phyloP scores from a whole-genome alignment of 176 grass and related monocot genomes.

The barley (Hordeum vulgare) region DNA sequence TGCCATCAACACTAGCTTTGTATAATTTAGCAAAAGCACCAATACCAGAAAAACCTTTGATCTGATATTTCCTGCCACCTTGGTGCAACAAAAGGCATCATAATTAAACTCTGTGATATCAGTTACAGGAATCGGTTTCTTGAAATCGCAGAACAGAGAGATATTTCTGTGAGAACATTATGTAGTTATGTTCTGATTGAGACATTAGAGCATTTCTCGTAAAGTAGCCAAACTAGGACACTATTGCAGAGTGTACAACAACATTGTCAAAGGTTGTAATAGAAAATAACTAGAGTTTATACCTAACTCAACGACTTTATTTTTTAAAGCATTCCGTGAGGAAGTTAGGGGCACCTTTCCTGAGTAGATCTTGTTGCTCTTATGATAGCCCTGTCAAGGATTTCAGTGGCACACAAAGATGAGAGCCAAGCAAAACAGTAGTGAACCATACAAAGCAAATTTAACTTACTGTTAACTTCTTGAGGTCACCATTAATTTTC shows the following conservation, averaged over 20 bases:
- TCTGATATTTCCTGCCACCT: conserved; percentile 81
- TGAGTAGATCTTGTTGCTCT: conserved; percentile 66
- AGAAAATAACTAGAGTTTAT: conserved; percentile 30
- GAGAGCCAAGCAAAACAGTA: not conserved
- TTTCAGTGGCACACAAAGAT: conserved; percentile 11
- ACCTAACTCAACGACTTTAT: conserved; percentile 81
- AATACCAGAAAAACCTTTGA: conserved; percentile 75
- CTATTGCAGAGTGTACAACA: conserved; percentile 4
- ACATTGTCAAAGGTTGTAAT: not conserved
- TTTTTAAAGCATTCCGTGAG: conserved; percentile 53
- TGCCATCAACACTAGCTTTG: conserved; percentile 69
- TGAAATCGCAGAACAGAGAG: not conserved
- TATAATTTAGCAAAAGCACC: conserved; percentile 87
- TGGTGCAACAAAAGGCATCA: conserved; percentile 24
- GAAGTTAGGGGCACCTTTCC: conserved; percentile 78
- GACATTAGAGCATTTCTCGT: not conserved
- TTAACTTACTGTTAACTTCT: conserved; percentile 58
- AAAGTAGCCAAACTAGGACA: not conserved
- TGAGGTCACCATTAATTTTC: conserved; percentile 45
- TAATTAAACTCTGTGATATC: conserved; percentile 20
- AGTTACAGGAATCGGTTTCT: not conserved
- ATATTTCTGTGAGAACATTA: not conserved
- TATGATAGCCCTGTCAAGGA: conserved; percentile 68
- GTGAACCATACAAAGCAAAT: conserved; percentile 10
- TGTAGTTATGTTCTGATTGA: not conserved